phyloP scores from a whole-genome alignment of 352 stramenopile genomes.

The Globisporangium barbulae region DNA sequence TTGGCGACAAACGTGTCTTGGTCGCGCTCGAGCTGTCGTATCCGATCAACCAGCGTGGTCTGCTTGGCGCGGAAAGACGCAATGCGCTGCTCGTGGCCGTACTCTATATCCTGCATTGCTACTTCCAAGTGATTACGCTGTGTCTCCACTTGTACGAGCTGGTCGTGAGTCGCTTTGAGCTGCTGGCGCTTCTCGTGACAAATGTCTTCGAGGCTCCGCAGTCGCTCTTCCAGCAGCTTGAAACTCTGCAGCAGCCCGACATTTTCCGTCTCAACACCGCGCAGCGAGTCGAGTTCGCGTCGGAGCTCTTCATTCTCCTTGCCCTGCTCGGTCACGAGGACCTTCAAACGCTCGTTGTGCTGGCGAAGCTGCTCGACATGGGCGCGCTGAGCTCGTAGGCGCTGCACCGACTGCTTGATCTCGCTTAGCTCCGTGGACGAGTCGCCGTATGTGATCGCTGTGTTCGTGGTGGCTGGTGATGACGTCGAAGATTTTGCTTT shows the following conservation, averaged over 20 bases:
- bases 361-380: conserved; percentile 51
- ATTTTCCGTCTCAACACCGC: conserved; percentile 52
- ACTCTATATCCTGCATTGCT: conserved; percentile 24
- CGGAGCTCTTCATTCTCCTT: conserved; percentile 47
- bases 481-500: not conserved
- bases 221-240: conserved; percentile 49
- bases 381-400: conserved; percentile 43
- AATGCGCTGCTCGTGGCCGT: conserved; percentile 30
- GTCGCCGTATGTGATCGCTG: not conserved
- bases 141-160: conserved; percentile 23
- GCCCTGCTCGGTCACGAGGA: conserved; percentile 25
- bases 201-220: conserved; percentile 35
- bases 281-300: conserved; percentile 32
- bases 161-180: conserved; percentile 20
- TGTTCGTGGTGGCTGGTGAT: not conserved
- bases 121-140: conserved; percentile 36
- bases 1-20: conserved; percentile 26
- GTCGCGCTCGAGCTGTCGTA: conserved; percentile 36
- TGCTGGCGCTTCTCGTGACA: conserved; percentile 30
- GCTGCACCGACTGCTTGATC: conserved; percentile 55
- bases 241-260: conserved; percentile 47
- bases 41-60: conserved; percentile 22
- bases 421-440: conserved; percentile 28
- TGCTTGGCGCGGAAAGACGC: conserved; percentile 24
- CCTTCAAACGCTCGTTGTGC: conserved; percentile 39